Conservation (phyloP, 768 basidiomycete species). For the Vishniacozyma victoriae region DNA sequence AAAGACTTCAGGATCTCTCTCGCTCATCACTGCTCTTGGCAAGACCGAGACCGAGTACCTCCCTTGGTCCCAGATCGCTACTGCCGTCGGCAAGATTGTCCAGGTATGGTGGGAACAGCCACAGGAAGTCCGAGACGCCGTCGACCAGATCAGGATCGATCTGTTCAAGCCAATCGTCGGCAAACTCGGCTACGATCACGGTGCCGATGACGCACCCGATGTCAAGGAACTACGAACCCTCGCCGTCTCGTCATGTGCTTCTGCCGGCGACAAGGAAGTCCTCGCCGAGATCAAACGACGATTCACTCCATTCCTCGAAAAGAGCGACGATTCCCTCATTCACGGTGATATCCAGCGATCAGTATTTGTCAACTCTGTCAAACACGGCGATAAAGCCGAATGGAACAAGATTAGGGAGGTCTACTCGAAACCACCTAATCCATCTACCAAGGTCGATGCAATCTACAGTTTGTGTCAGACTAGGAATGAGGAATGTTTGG, state of each 20-base stretch:
- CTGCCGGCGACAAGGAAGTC: constrained; percentile 51
- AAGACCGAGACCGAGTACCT: constrained; percentile 73
- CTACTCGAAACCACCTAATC: constrained; percentile 66
- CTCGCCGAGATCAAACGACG: constrained; percentile 64
- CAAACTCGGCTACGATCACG: constrained; percentile 71
- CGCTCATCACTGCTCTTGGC: constrained; percentile 60
- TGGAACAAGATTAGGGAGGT: constrained; percentile 67
- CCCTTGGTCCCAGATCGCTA: constrained; percentile 69
- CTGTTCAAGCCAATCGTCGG: constrained; percentile 67
- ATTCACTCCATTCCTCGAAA: constrained; percentile 65
- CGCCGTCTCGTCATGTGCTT: constrained; percentile 53
- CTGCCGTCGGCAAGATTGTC: constrained; percentile 55
- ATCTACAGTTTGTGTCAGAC: constrained; percentile 65
- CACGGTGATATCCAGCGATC: constrained; percentile 68
- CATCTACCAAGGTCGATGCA: constrained; percentile 58
- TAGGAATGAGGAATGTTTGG: constrained; percentile 55
- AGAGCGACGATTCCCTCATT: constrained; percentile 68
- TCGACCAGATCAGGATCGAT: constrained; percentile 49
- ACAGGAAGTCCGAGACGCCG: constrained; percentile 51
- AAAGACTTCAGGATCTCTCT: constrained; percentile 68
- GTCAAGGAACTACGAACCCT: constrained; percentile 66
- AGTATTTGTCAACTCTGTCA: constrained; percentile 57
- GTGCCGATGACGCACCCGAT: constrained; percentile 61
- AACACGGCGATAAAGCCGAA: constrained; percentile 66
- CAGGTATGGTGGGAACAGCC: constrained; percentile 79